phyloP scores from a whole-genome alignment of 2,329 filamentous ascomycete species.

The Blastomyces parvus region DNA sequence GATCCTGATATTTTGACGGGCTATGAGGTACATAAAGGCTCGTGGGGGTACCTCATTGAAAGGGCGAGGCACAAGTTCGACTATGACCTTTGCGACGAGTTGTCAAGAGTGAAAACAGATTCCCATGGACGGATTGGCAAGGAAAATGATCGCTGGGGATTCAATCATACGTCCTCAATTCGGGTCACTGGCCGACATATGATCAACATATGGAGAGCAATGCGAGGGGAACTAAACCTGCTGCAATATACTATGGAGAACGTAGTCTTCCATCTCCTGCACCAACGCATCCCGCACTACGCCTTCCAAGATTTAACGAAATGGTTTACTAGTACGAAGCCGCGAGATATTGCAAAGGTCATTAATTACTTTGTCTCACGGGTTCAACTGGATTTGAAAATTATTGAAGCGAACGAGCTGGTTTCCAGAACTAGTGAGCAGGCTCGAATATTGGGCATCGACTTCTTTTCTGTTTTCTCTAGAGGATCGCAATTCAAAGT shows the following conservation, averaged over 20 bases:
- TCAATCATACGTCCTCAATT: conserved; percentile 86
- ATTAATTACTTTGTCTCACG: conserved; percentile 68
- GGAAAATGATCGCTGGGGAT: conserved; percentile 83
- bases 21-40: conserved; percentile 86
- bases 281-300: conserved; percentile 81
- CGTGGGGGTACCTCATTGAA: conserved; percentile 94
- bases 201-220: conserved; percentile 95
- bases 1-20: conserved; percentile 92
- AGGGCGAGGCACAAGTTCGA: conserved; percentile 77
- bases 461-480: conserved; percentile 94
- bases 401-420: conserved; percentile 81
- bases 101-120: conserved; percentile 78
- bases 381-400: conserved; percentile 75
- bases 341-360: conserved; percentile 62
- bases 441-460: conserved; percentile 80
- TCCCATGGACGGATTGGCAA: conserved; percentile 77
- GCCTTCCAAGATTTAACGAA: conserved; percentile 64
- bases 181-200: conserved; percentile 88
- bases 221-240: conserved; percentile 84
- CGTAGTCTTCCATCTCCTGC: conserved; percentile 81
- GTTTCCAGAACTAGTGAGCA: conserved; percentile 87
- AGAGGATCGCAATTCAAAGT: conserved; percentile 97
- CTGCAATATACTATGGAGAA: conserved; percentile 96
- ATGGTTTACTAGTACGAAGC: conserved; percentile 66
- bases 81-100: conserved; percentile 80